Conservation (phyloP, 768 basidiomycete species). For the Mycena alexandri region DNA sequence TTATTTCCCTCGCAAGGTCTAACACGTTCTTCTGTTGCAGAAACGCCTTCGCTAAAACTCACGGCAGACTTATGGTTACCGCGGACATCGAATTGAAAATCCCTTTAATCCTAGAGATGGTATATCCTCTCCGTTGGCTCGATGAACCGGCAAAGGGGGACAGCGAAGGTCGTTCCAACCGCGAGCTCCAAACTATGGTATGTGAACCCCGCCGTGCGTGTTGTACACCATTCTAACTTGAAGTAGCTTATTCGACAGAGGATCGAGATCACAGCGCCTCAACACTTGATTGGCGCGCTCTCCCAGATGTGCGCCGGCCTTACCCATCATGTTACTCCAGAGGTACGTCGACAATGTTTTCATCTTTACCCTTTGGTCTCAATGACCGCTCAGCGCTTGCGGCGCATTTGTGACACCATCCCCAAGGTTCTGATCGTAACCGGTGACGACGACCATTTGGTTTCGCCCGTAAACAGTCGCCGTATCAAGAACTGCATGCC, state of each 20-base stretch:
- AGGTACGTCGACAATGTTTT: slow-evolving; percentile 27
- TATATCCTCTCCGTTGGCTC: slow-evolving; percentile 76
- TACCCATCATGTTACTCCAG: slow-evolving; percentile 69
- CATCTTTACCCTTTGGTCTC: background rate
- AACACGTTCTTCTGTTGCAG: background rate
- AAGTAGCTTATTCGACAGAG: slow-evolving; percentile 61
- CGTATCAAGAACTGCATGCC: slow-evolving; percentile 72
- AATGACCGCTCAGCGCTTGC: slow-evolving; percentile 49
- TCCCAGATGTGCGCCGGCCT: slow-evolving; percentile 81
- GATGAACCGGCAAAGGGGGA: slow-evolving; percentile 65
- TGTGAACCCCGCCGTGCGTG: slow-evolving; percentile 4
- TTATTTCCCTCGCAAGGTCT: slow-evolving; percentile 51
- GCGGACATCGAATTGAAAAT: slow-evolving; percentile 62
- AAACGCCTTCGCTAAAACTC: background rate
- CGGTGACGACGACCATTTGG: slow-evolving; percentile 74
- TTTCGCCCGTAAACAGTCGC: slow-evolving; percentile 63
- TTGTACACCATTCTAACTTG: background rate
- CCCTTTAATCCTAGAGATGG: slow-evolving; percentile 64
- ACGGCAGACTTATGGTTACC: slow-evolving; percentile 53
- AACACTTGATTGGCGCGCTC: slow-evolving; percentile 69
- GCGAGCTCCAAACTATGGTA: slow-evolving; percentile 70
- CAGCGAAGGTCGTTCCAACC: slow-evolving; percentile 70
- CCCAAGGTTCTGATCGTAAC: slow-evolving; percentile 79
- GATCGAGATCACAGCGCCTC: slow-evolving; percentile 66
- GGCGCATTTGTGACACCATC: slow-evolving; percentile 63